Base-by-base conservation (phyloP, 106 monocot genomes). In the Dendrobium officinale region DNA sequence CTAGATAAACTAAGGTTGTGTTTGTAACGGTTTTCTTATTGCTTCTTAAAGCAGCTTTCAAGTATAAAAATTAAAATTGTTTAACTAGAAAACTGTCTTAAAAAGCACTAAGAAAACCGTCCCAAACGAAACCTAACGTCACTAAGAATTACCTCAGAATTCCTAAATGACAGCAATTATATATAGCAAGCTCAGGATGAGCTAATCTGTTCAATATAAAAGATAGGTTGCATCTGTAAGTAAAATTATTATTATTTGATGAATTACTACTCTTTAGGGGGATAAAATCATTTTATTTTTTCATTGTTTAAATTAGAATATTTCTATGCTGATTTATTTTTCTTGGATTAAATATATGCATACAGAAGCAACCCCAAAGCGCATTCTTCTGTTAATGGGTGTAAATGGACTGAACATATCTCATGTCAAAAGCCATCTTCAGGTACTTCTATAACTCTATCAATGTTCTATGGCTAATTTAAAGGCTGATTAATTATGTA, bases 361-460 rank as follows among this genome's bases (percentile, higher is more conserved):
- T 81, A 73, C 88, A 94, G 94, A 86, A 77, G 94, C 94, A 78
- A 94, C 94, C 29, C 94, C 94, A 40, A 94, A 91, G 83, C 79
- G 85, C 58, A 94, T 94, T 78, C 78, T 91, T 19, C 88, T 83
- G 51, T 47, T 86, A 61, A 91, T 94, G 94, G 83, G 83, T 41
- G 88, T 81, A 79, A 88, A 86, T 55, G 94, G 82, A 81, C 55
- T 94, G 49, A 89, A 68, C 43, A 84, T 91, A 82, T 87, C 89
- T 82, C 94, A 94, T 86, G 85, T 94, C 72, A 94, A 94, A 84
- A 94, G 94, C 85, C 94, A 94, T 86, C 89, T 94, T 18, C 94
- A 94, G 94, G 94, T 94, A 91, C 20, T 13, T 43, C 11, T 42
- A 10, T 40, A 17, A 77, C 18, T 8, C 43, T 20, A 74, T 42